Conservation (phyloP, 805 yeast species). For the Starmerella etchellsii region DNA sequence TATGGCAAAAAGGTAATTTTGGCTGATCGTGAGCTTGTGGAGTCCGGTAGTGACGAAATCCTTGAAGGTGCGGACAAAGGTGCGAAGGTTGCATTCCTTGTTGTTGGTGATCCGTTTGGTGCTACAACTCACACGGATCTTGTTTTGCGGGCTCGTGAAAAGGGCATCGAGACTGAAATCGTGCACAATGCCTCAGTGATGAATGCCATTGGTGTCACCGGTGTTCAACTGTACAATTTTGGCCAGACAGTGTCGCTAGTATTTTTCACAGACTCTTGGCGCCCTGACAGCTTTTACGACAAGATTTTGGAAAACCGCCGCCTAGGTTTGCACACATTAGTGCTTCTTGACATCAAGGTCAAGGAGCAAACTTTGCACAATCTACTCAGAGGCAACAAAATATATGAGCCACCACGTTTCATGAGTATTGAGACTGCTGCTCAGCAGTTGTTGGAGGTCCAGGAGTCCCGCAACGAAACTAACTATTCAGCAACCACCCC, state of each 20-base stretch:
- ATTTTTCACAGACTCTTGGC: slow-evolving; percentile 89
- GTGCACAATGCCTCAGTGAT: slow-evolving; percentile 93
- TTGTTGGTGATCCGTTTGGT: slow-evolving; percentile 96
- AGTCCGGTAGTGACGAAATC: slow-evolving; percentile 73
- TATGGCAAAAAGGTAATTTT: slow-evolving; percentile 75
- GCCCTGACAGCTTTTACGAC: slow-evolving; percentile 88
- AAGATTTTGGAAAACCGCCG: slow-evolving; percentile 79
- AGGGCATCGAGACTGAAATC: slow-evolving; percentile 61
- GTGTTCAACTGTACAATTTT: slow-evolving; percentile 83
- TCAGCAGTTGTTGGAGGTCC: slow-evolving; percentile 74
- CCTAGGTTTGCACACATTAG: slow-evolving; percentile 82
- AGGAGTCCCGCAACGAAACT: slow-evolving; percentile 56
- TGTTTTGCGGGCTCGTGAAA: slow-evolving; percentile 79
- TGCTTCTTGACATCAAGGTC: slow-evolving; percentile 83
- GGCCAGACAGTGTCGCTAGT: slow-evolving; percentile 97
- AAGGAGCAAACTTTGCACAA: slow-evolving; percentile 93
- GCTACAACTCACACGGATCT: slow-evolving; percentile 97
- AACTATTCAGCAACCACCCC: slow-evolving; percentile 84
- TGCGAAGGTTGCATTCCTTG: slow-evolving; percentile 84
- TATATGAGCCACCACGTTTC: slow-evolving; percentile 94
- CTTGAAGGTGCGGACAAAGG: slow-evolving; percentile 52
- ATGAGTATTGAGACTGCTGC: slow-evolving; percentile 89
- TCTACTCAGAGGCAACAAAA: slow-evolving; percentile 80
- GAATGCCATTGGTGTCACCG: slow-evolving; percentile 98
- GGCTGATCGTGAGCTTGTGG: slow-evolving; percentile 93